phyloP scores from a whole-genome alignment of 2,329 filamentous ascomycete genomes.

The Aureobasidium melanogenum region DNA sequence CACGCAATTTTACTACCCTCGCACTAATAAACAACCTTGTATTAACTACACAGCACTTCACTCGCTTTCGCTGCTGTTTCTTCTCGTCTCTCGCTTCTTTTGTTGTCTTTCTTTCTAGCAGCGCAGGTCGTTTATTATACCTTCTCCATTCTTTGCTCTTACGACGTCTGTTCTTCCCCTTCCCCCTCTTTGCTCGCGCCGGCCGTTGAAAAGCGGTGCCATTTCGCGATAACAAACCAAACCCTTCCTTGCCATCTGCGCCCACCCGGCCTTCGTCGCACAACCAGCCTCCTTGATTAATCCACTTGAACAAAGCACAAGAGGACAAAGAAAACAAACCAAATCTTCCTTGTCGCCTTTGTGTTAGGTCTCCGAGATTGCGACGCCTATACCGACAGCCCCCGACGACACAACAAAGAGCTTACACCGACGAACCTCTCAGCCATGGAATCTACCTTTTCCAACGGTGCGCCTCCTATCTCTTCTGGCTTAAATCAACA shows the following conservation, averaged over 20 bases:
- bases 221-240: not conserved
- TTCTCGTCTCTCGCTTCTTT: constrained; percentile 7
- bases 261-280: not conserved
- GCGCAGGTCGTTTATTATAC: constrained; percentile 8
- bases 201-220: constrained; percentile 1
- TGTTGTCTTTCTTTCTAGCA: not conserved
- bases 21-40: constrained; percentile 7
- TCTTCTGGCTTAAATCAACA: not conserved
- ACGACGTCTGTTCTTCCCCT: not conserved
- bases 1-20: not conserved
- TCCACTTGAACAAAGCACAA: not conserved
- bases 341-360: not conserved
- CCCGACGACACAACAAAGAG: not conserved
- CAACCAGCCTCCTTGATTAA: constrained; percentile 2
- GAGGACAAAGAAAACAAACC: not conserved
- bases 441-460: constrained; percentile 1
- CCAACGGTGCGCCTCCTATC: not conserved
- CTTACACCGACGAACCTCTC: not conserved
- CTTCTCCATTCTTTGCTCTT: not conserved
- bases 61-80: not conserved
- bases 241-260: not conserved
- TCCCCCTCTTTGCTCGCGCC: constrained; percentile 6
- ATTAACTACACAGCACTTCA: constrained; percentile 1
- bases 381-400: not conserved
- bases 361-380: not conserved